Conservation (phyloP, 129 eudicot species). For the Ambrosia trifida region DNA sequence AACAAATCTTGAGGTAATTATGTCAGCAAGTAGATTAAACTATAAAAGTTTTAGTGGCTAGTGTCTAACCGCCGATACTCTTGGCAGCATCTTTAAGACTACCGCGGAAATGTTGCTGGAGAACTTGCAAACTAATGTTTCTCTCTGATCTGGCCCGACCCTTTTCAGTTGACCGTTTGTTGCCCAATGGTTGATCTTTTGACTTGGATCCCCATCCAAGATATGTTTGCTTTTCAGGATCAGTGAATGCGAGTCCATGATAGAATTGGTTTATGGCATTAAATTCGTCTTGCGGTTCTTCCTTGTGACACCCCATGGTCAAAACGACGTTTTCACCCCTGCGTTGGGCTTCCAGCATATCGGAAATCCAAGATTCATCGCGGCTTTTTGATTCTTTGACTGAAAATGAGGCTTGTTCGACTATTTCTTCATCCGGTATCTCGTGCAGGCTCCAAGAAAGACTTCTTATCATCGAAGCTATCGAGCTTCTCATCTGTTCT, state of each 20-base stretch:
- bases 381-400: conserved; percentile 23
- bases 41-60: conserved; percentile 14
- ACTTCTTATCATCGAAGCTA: conserved; percentile 34
- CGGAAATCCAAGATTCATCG: conserved; percentile 53
- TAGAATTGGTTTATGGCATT: conserved; percentile 42
- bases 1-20: not conserved
- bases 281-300: conserved; percentile 62
- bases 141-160: conserved; percentile 48
- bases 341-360: conserved; percentile 55
- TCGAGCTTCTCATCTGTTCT: conserved; percentile 31
- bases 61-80: conserved; percentile 62
- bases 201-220: conserved; percentile 34
- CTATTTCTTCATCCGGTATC: conserved; percentile 35
- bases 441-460: conserved; percentile 42
- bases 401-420: conserved; percentile 20
- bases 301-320: conserved; percentile 53
- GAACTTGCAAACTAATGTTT: conserved; percentile 57
- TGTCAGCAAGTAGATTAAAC: conserved; percentile 15
- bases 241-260: conserved; percentile 26
- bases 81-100: conserved; percentile 75
- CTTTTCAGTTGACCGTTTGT: conserved; percentile 34
- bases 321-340: conserved; percentile 61
- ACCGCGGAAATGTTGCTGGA: conserved; percentile 58
- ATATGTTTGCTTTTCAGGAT: conserved; percentile 32
- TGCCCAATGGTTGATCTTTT: conserved; percentile 18